A percentile compares a stretch with the other conserved stretches of the same genome.
Conservation (phyloP, 2,329 filamentous ascomycete species). For the Septoria petroselini region DNA sequence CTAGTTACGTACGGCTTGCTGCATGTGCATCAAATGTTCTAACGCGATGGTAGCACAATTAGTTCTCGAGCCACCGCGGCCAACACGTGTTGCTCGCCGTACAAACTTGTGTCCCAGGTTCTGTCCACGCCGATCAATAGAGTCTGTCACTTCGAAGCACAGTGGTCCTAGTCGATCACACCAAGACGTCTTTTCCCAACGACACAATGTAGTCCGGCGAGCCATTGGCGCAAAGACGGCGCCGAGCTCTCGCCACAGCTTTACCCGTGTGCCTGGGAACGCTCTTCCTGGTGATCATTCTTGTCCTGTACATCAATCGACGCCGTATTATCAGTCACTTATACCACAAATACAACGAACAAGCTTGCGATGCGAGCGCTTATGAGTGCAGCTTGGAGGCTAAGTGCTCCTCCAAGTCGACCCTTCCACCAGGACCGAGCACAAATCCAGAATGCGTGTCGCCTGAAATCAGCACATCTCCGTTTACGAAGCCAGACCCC, state of each 20-base stretch:
- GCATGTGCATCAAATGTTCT: no score
- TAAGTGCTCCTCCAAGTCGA: slow-evolving; percentile 1
- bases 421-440: not conserved
- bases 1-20: no score
- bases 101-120: no score
- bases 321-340: slow-evolving; percentile 8
- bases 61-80: no score
- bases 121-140: no score
- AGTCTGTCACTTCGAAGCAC: no score
- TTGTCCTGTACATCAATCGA: slow-evolving; percentile 5
- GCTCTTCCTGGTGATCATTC: not conserved
- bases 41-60: no score
- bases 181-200: no score
- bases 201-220: not conserved
- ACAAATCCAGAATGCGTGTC: not conserved
- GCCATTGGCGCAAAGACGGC: not conserved
- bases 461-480: slow-evolving; percentile 4
- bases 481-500: slow-evolving; percentile 3
- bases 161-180: no score
- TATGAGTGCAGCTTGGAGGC: not conserved
- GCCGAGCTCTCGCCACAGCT: slow-evolving; percentile 4
- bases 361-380: not conserved
- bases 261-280: slow-evolving; percentile 9
- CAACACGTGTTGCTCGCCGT: no score
- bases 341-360: slow-evolving; percentile 10